Base-by-base conservation (phyloP, 371 early-diverging fungal species). In the Actinomucor elegans region DNA sequence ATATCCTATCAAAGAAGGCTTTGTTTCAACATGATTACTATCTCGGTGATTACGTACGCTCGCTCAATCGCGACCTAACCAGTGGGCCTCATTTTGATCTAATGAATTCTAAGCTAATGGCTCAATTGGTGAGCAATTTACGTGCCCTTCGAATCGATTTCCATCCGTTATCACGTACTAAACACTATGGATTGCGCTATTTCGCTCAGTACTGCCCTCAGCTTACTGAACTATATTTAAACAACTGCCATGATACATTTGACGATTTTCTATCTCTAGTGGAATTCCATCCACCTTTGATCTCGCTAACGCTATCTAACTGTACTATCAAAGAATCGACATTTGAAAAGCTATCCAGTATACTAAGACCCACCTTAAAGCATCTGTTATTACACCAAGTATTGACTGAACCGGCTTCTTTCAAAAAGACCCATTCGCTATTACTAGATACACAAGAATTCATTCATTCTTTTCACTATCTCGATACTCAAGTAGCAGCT, bases 131-230 rank as follows among this genome's bases (percentile, higher is more conserved):
- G 3, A 51, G 48, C 18, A 67, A 74, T 46, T 33, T 77, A 24
- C 58, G 59, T 17, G 71, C 75, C 11, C 48, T 77, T 24, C 49
- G 74, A 12, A 71, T 77, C 34, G 78, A 77, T 37, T 77, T 77
- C 23, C 71, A 71, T 33, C 68, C 72, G 10, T 52, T 50, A 11
- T 48, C 58, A n/a, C 57, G 78, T 36, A 52, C 59, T 5, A 71
- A 74, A 17, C 65, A 59, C 3, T 77, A 77, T 48, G 78, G 78
- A 6, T 26, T 77, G 8, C 35, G 36, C 8, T 69, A 64, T 48
- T 77, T 77, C 48, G 48, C 57, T 11, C 49, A 71, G 38, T 44
- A 57, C 44, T 77, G 78, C 26, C 69, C 75, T 5, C 45, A 50
- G 20, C 42, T 77, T 17, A 32, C 38, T 9, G 72, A 74, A 35